Evolutionary conservation across 345 rosid species (phyloP).

Genomic region (Pugionium dolabratum): DNA sequence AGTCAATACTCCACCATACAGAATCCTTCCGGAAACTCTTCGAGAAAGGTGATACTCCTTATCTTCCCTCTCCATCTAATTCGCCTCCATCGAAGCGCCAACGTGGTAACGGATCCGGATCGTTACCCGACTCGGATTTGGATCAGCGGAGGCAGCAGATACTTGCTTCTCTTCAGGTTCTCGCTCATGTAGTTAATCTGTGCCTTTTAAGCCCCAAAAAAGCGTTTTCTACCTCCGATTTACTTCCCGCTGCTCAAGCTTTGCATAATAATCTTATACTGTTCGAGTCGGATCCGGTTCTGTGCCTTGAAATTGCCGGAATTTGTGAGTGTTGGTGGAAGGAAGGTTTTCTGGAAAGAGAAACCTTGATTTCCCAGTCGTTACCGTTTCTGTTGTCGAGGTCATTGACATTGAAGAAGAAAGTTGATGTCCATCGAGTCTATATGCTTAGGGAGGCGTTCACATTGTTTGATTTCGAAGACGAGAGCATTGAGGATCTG

Average conservation of each 20-base stretch:
- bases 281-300: slow-evolving; percentile 66
- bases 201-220: slow-evolving; percentile 59
- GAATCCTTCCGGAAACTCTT: slow-evolving; percentile 40
- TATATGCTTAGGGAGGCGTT: slow-evolving; percentile 77
- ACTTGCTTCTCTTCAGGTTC: slow-evolving; percentile 50
- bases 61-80: slow-evolving; percentile 31
- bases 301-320: slow-evolving; percentile 62
- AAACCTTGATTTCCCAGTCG: slow-evolving; percentile 70
- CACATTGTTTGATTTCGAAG: slow-evolving; percentile 74
- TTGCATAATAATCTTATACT: slow-evolving; percentile 66
- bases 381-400: slow-evolving; percentile 74
- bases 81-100: slow-evolving; percentile 64
- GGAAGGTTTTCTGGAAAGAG: slow-evolving; percentile 53
- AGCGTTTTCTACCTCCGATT: slow-evolving; percentile 47
- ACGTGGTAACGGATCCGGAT: slow-evolving; percentile 41
- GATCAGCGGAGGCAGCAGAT: slow-evolving; percentile 35
- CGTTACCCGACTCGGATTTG: slow-evolving; percentile 23
- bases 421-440: slow-evolving; percentile 76
- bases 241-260: slow-evolving; percentile 58
- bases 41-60: slow-evolving; percentile 14
- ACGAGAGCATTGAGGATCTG: slow-evolving; percentile 84
- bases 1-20: slow-evolving; percentile 47
- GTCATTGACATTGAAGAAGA: slow-evolving; percentile 80
- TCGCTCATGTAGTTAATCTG: slow-evolving; percentile 45
- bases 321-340: slow-evolving; percentile 91